Base-by-base conservation (phyloP, 805 yeast genomes). In the Dipodascopsis uninucleata region DNA sequence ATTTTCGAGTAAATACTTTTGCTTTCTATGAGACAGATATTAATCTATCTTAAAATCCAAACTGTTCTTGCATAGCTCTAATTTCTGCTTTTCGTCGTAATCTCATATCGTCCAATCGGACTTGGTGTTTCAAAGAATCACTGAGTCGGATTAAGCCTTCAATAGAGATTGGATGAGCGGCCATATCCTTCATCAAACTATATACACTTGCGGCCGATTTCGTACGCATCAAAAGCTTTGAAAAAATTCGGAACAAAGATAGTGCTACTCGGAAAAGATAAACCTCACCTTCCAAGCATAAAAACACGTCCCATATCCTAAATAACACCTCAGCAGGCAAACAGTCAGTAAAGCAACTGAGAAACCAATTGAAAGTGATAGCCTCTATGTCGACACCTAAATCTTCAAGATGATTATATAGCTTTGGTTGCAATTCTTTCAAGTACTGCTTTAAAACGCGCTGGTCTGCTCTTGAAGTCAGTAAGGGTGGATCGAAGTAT, bases 281-380 rank as follows among this genome's bases (percentile, higher is more conserved):
- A 1, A 61, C 59, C 35, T 64, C 70, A 3, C 74, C 73, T 12
- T 63, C 69, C 18, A 69, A 58, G 57, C 73, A 66, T 37, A 78
- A 56, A 16, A 70, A 65, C 28, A 65, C 62, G 56, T 78, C 82
- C 69, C 79, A 72, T 6, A 77, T 59, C 37, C 74, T 65, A 58
- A 76, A 72, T 62, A 79, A 69, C 1, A 72, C 65, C 25, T 77
- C 79, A 1, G 74, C 64, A 1, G 76, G 72, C n/a, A 75, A 57
- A 28, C 75, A 67, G 36, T 69, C 80, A 0, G 77, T 71, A 57
- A 76, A 78, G 24, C 78, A 59, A 7, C 78, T 68, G 12, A 77
- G 63, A 66, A 79, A 76, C 82, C 82, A 77, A 47, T 75, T 74
- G 55, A 76, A 68, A 9, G 79, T 69, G 20, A 77, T 68, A 14